Evolutionary conservation across 352 stramenopile species (phyloP).

Genomic region (Globisporangium mamillatum): DNA sequence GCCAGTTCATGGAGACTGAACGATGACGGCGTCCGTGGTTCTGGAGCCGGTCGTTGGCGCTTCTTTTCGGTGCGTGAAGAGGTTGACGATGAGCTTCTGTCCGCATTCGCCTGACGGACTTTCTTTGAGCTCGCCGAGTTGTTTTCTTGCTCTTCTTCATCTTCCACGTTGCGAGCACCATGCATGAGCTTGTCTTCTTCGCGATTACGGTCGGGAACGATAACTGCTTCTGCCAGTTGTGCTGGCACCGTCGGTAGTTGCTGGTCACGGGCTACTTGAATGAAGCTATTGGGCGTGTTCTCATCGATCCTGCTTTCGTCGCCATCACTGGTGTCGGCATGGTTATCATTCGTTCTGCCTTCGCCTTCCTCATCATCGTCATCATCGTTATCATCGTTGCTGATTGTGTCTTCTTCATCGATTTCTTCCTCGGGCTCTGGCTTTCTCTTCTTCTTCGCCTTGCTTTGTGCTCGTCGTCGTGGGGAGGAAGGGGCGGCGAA

Average conservation of each 20-base stretch:
- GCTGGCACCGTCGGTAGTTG: no score
- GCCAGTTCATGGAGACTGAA: constrained; percentile 15
- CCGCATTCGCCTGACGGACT: neutral
- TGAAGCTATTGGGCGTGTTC: neutral
- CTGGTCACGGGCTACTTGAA: neutral
- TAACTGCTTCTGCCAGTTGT: neutral
- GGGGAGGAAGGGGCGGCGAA: neutral
- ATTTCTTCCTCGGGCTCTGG: neutral
- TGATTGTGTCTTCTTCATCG: neutral
- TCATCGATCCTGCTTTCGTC: neutral
- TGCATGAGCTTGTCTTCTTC: neutral
- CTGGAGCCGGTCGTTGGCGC: neutral
- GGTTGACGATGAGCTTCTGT: neutral
- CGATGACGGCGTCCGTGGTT: neutral
- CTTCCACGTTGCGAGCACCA: neutral
- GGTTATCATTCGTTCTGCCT: neutral
- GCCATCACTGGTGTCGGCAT: neutral
- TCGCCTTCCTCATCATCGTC: neutral
- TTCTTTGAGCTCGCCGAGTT: neutral
- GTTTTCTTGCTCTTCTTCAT: neutral
- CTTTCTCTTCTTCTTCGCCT: neutral
- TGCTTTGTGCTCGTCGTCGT: neutral
- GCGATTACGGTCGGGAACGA: neutral
- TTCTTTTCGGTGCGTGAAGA: constrained; percentile 4
- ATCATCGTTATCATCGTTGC: neutral